These are phyloP conservation scores for Pseudocercospora ulei DNA, from an alignment of 2,329 filamentous ascomycete genomes.

Conservation along the genomic window DNA sequence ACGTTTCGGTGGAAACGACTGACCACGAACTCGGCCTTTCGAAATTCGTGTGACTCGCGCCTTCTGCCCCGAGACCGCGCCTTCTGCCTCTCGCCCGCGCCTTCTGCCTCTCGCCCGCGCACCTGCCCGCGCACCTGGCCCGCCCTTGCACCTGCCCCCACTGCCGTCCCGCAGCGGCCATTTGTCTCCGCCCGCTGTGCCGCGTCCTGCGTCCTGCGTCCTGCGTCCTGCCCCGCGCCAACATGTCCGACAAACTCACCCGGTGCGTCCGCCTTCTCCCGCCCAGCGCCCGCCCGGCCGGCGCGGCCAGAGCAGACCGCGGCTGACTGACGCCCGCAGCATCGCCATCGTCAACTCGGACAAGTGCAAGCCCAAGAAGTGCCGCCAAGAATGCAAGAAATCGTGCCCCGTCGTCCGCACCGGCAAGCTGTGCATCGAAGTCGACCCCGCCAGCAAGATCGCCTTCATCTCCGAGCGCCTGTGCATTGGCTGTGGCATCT, in stretches of 20 bases:
- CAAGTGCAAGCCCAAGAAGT: conserved; percentile 72
- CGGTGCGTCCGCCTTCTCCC: conserved; percentile 51
- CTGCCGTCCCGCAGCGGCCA: background rate
- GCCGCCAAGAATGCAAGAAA: conserved; percentile 91
- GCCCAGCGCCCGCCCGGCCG: background rate
- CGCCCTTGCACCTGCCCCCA: background rate
- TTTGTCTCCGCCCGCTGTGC: background rate
- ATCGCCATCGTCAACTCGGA: conserved; percentile 98
- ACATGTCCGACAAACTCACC: conserved; percentile 80
- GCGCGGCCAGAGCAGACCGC: conserved; percentile 2
- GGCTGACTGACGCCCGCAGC: conserved; percentile 44
- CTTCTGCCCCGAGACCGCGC: background rate
- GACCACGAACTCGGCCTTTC: too few species aligned
- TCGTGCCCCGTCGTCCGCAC: conserved; percentile 94
- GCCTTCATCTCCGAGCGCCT: conserved; percentile 95
- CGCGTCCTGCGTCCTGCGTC: conserved; percentile 1
- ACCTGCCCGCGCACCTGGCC: conserved; percentile 4
- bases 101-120: too few species aligned
- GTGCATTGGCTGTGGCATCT: conserved; percentile 98
- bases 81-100: conserved; percentile 1
- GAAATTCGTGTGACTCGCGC: too few species aligned
- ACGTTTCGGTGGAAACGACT: too few species aligned
- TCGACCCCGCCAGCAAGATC: conserved; percentile 75
- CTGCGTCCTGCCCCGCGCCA: conserved; percentile 23
- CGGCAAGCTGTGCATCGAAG: conserved; percentile 96